Conservation (phyloP, 1,284 basidiomycete species). For the Malassezia slooffiae region DNA sequence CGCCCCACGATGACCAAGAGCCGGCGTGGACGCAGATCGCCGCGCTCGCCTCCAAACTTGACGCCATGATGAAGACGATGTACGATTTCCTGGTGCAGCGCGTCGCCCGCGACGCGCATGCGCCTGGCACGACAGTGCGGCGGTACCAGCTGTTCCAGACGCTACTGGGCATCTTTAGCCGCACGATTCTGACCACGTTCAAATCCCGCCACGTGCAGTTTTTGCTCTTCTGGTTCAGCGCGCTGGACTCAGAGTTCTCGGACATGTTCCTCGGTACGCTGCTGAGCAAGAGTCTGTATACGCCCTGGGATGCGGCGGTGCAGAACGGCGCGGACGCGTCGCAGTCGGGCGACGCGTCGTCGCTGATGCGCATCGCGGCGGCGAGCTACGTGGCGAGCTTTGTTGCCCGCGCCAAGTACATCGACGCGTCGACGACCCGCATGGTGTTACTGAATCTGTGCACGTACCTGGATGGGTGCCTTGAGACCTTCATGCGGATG, state of each 20-base stretch:
- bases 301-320: conserved; percentile 25
- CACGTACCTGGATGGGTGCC: conserved; percentile 63
- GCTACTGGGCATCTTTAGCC: conserved; percentile 82
- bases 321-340: conserved; percentile 54
- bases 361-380: conserved; percentile 38
- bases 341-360: conserved; percentile 22
- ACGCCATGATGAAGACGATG: conserved; percentile 70
- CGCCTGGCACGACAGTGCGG: conserved; percentile 6
- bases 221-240: conserved; percentile 86
- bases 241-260: conserved; percentile 73
- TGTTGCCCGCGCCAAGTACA: conserved; percentile 78
- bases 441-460: conserved; percentile 72
- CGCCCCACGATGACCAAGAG: conserved; percentile 16
- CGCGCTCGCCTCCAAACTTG: conserved; percentile 79
- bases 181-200: conserved; percentile 84
- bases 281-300: conserved; percentile 71
- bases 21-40: conserved; percentile 52
- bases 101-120: conserved; percentile 21
- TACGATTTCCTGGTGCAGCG: conserved; percentile 66
- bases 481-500: conserved; percentile 46
- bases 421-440: conserved; percentile 64
- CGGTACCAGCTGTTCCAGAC: conserved; percentile 57
- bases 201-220: conserved; percentile 97
- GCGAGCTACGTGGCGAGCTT: conserved; percentile 58
- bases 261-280: conserved; percentile 89